Base-by-base conservation (phyloP, 73 alveolate genomes). In the Loxodes magnus region DNA sequence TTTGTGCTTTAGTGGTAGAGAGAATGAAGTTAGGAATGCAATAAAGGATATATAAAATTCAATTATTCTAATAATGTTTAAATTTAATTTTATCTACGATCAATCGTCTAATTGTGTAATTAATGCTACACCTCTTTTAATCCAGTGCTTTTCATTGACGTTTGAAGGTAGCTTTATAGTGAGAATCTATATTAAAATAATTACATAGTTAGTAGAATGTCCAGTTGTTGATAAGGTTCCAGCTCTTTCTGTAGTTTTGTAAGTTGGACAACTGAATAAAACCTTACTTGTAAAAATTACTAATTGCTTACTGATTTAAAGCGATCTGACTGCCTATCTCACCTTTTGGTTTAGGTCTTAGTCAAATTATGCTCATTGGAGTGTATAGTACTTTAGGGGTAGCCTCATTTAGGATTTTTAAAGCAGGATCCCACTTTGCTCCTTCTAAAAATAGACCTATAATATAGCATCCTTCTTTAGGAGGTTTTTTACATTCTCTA, bases 91-190 rank as follows among this genome's bases (percentile, higher is more conserved):
- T n/a, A n/a, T 0, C 30, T 12, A 5, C 16, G 5, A 43, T 78
- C 88, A 90, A 72, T 90, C 93, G 60, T 83, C 92, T 17, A 89
- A 74, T 35, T 90, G 82, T 10, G 97, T 86, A 38, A 90, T 78
- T 85, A 94, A 65, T 3, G 99, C 99, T 51, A 94, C 98, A 17
- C 99, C 99, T 53, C 99, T 88, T 92, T 94, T 96, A 50, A 90
- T 88, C 99, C 99, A 96, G 64, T 93, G 99, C 23, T 80, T 74
- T 9, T 84, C 79, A 19, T 67, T 51, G 59, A 79, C 94, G 43
- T 82, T 90, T 53, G 75, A 69, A 48, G 92, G 97, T 64, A 94
- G 80, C 29, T 85, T 84, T 36, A 96, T 56, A 28, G 35, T 92
- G 67, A 79, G 78, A n/a, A 88, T 85, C 24, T 87, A 60, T 49